Base-by-base conservation (phyloP, 2,329 filamentous ascomycete species). In the Xylaria sp. region DNA sequence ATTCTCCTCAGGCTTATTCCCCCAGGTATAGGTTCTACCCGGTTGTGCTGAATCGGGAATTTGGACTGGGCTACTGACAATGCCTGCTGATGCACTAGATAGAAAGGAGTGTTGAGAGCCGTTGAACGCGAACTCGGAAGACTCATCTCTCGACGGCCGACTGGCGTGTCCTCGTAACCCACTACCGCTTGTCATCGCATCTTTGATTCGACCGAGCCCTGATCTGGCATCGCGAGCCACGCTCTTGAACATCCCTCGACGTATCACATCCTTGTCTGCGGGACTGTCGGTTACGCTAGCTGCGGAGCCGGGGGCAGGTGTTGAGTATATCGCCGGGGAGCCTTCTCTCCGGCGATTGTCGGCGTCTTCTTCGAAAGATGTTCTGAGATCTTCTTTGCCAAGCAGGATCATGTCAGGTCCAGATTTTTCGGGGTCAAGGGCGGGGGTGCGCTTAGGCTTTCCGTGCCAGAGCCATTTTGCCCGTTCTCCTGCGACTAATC, bases 401-500 rank as follows among this genome's bases (percentile, higher is more conserved):
- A 90, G 87, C 1, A 86, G 78, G 51, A 82, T 71, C 65, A 84
- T 77, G 17, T 88, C 85, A 12, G 84, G 79, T 11, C 81, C 77
- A 2, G 83, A 80, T 56, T 81, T 82, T 4, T 85, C 84, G 56
- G 82, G 80, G n/a, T 82, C 80, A 8, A 85, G 83, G 1, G 80
- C 75, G 1, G 79, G 78, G 2, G 82, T 86, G 76, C 95, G 93
- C 69, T 91, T 89, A 45, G 93, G 88, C 78, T 97, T 98, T 17
- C 95, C 96, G 69, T 93, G 87, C 96, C 96, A 99, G 1, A 99
- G 85, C 93, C 94, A 98, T 79, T 97, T 97, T 17, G 93, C 86
- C 64, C 92, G 88, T 77, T 96, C 93, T 39, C 96, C 95, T 69
- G 90, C 91, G 0, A 92, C 88, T 30, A 97, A 84, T 67, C 89